Evolutionary conservation across 805 yeast species (phyloP), one percentile per base, ranked within the genome.

Genomic region (Kazachstania bromeliacearum): DNA sequence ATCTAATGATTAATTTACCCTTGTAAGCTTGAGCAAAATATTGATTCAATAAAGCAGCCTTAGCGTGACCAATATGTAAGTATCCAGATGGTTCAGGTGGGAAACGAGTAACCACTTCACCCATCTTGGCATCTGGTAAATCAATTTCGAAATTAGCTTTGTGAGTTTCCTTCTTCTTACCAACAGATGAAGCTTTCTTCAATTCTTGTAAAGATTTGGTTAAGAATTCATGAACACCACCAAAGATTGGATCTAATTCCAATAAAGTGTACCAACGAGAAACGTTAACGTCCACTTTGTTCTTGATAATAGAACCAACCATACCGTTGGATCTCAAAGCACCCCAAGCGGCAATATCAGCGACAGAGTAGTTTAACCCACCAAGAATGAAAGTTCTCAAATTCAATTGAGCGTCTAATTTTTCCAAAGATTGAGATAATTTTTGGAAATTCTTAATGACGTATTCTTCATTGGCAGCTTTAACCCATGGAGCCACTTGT

Each of bases 61-160:
- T 92, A 42, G 95, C 98, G 60, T 92, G 99, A 50, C 99, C 98
- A 60, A 92, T 89, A 60, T 92, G 98, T 55, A 92, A 71, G 57
- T 78, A 92, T 49, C 98, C 98, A 63, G 94, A 89, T 28, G 98
- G 98, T 65, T 92, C 98, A 5, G 98, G 98, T 32, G 99, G 98
- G 77, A 92, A 92, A 67, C 99, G 82, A 37, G 98, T 94, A 37
- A 94, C 97, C 39, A 92, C 99, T 64, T 88, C 69, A 46, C 99
- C 99, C 39, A 81, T 77, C 53, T 73, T 77, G 40, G 99, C 99
- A 59, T 78, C 94, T 41, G 82, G 83, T 47, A 92, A 75, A 53
- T 85, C 92, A 54, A 92, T 92, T 59, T 88, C 96, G 50, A 82
- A 92, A 62, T 82, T 88, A 44, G 98, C 97, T 67, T 85, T 85